Percentiles rank a stretch among this genome's conserved stretches.
These are phyloP conservation scores for Erysimum pusillum DNA, from an alignment of 441 rosid genomes.

Conservation along the genomic window DNA sequence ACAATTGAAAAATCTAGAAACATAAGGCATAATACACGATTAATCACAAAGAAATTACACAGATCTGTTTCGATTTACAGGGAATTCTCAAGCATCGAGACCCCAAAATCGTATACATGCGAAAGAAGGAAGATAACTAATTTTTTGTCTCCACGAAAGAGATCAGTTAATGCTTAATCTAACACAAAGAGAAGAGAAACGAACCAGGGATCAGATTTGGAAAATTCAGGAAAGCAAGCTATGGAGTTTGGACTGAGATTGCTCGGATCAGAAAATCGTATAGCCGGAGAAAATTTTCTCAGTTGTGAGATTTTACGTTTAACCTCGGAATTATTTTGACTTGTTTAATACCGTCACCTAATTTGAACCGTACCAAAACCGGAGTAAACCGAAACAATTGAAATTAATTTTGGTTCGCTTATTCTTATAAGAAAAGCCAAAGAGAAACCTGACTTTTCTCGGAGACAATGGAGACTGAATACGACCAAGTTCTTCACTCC, in stretches of 20 bases:
- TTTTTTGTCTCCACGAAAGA: background rate
- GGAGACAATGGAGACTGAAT: conserved; percentile 36
- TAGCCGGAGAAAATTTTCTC: background rate
- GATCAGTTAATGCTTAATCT: background rate
- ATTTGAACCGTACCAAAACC: background rate
- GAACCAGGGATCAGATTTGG: conserved; percentile 24
- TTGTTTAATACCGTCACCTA: conserved; percentile 3
- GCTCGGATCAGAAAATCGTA: conserved; percentile 13
- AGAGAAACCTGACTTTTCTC: background rate
- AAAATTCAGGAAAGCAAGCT: background rate
- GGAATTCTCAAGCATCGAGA: conserved; percentile 14
- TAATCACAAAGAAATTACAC: background rate
- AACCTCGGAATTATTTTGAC: conserved; percentile 17
- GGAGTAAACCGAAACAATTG: background rate
- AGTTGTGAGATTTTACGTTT: conserved; percentile 23
- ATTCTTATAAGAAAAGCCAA: background rate
- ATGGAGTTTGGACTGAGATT: conserved; percentile 20
- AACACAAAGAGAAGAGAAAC: conserved; percentile 9
- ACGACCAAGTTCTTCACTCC: conserved; percentile 42
- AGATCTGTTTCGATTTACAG: conserved; percentile 28
- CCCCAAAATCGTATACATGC: conserved; percentile 25
- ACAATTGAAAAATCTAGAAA: background rate
- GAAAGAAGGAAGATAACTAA: background rate
- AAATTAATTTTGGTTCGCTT: conserved; percentile 16
- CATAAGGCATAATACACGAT: background rate